Evolutionary conservation across 2,329 filamentous ascomycete species (phyloP).

Genomic region (Cryphonectria radicalis): DNA sequence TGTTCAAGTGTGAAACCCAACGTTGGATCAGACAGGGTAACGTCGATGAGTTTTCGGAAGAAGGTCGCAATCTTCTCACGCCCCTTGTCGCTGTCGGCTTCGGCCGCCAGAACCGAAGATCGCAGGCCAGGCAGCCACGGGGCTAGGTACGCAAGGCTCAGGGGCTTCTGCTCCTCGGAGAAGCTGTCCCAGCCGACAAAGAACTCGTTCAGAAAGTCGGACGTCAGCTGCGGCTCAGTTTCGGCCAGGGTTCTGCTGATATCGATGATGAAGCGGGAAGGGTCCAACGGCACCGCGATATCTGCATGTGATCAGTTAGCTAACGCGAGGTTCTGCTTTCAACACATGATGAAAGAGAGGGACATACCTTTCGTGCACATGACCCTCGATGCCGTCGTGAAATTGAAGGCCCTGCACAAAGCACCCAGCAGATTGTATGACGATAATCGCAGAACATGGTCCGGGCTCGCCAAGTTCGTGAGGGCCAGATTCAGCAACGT

Average conservation of each 20-base stretch:
- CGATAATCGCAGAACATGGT: conserved; percentile 63
- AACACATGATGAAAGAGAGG: neutral
- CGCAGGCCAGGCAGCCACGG: conserved; percentile 69
- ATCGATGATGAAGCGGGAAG: conserved; percentile 66
- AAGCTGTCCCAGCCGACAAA: conserved; percentile 75
- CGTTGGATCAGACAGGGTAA: conserved; percentile 63
- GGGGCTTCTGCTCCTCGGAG: conserved; percentile 66
- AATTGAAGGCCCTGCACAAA: conserved; percentile 70
- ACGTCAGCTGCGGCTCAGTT: conserved; percentile 68
- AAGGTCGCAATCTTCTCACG: conserved; percentile 67
- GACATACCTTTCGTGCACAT: conserved; percentile 63
- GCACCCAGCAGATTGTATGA: conserved; percentile 72
- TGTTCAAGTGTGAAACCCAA: conserved; percentile 66
- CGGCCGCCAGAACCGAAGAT: conserved; percentile 60
- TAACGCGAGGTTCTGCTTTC: neutral
- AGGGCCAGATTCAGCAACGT: conserved; percentile 70
- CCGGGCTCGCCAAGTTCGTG: conserved; percentile 67
- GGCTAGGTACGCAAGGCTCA: conserved; percentile 71
- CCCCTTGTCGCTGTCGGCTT: conserved; percentile 67
- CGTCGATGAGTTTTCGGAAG: conserved; percentile 69
- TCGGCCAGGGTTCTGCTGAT: conserved; percentile 67
- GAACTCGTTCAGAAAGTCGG: conserved; percentile 73
- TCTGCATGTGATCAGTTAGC: conserved; percentile 45
- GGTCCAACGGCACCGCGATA: conserved; percentile 65
- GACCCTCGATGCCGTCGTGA: conserved; percentile 63